Conservation (phyloP, 768 basidiomycete species). For the Thelephora ganbajun region DNA sequence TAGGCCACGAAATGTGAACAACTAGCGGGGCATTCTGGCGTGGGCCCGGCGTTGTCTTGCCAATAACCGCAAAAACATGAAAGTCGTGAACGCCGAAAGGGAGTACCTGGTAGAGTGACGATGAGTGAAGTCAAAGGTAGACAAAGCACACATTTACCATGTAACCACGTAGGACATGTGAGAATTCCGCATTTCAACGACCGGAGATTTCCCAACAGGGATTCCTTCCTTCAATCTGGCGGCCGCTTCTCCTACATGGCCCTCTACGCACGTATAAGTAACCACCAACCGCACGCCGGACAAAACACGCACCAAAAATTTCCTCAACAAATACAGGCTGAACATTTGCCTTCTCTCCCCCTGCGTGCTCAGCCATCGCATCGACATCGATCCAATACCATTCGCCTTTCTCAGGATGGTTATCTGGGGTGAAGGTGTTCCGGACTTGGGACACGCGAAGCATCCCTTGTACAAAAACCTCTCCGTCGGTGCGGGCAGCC, state of each 20-base stretch:
- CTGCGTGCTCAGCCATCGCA: conserved; percentile 65
- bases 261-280: conserved; percentile 40
- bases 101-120: conserved; percentile 52
- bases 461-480: conserved; percentile 77
- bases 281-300: background rate
- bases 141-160: conserved; percentile 40
- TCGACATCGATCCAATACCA: conserved; percentile 92
- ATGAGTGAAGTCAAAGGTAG: background rate
- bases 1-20: background rate
- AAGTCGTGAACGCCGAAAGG: conserved; percentile 68
- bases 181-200: conserved; percentile 82
- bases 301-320: conserved; percentile 59
- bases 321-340: conserved; percentile 87
- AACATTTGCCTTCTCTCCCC: conserved; percentile 55
- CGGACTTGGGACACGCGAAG: conserved; percentile 62
- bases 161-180: conserved; percentile 93
- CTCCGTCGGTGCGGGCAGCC: conserved; percentile 23
- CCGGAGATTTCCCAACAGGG: conserved; percentile 73
- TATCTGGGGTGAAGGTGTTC: conserved; percentile 81
- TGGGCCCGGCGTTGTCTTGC: conserved; percentile 39
- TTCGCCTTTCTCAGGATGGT: conserved; percentile 59
- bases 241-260: conserved; percentile 64
- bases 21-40: conserved; percentile 39
- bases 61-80: conserved; percentile 67
- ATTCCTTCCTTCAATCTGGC: conserved; percentile 49